phyloP scores from a whole-genome alignment of 176 grass and related monocot species.

The Triticum monococcum region DNA sequence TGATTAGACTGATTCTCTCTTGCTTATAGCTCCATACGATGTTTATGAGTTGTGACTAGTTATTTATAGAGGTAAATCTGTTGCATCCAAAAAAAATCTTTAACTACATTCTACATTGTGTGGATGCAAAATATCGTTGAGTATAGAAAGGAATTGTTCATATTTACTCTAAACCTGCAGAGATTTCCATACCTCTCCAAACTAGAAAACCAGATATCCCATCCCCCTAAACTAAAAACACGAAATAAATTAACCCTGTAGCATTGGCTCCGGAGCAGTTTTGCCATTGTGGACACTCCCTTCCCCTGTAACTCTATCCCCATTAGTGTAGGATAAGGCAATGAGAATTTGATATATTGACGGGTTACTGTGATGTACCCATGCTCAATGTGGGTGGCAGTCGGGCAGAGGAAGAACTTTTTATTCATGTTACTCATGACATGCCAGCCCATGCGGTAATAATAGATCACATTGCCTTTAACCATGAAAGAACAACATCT shows the following conservation, averaged over 20 bases:
- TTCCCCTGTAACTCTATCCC: not conserved
- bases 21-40: slow-evolving; percentile 3
- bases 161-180: not conserved
- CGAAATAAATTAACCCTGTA: not conserved
- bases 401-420: not conserved
- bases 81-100: not conserved
- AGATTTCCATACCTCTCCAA: not conserved
- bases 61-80: not conserved
- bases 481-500: not conserved
- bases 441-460: not conserved
- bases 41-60: not conserved
- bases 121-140: not conserved
- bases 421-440: not conserved
- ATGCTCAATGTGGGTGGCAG: not conserved
- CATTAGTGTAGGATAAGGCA: not conserved
- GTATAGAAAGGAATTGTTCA: not conserved
- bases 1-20: not conserved
- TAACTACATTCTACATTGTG: slow-evolving; percentile 7
- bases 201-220: not conserved
- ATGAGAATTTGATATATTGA: not conserved
- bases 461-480: not conserved
- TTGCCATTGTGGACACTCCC: not conserved
- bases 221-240: not conserved
- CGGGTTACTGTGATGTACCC: not conserved
- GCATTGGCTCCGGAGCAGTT: not conserved